Evolutionary conservation across 768 basidiomycete species (phyloP).

Genomic region (Mrakia frigida): DNA sequence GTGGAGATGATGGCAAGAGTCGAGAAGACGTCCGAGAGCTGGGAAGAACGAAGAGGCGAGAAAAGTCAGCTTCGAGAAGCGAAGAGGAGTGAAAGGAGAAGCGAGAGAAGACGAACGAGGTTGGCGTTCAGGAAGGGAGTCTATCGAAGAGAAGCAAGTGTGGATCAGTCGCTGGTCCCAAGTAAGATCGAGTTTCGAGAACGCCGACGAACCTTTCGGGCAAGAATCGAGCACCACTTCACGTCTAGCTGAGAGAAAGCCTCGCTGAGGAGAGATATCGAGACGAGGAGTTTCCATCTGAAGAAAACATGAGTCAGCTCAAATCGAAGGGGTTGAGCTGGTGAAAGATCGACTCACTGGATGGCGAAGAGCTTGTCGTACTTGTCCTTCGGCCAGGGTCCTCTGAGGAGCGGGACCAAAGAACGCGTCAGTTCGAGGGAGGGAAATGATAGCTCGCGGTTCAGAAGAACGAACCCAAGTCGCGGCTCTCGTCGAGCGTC

Average conservation of each 20-base stretch:
- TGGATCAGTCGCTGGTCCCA: too few species aligned
- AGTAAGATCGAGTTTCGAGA: neutral
- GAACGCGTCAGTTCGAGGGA: constrained; percentile 33
- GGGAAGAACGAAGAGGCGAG: neutral
- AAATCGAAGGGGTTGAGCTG: constrained; percentile 2
- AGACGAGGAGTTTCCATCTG: constrained; percentile 38
- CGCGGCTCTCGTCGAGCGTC: constrained; percentile 40
- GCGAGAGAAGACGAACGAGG: constrained; percentile 45
- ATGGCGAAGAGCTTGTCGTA: constrained; percentile 49
- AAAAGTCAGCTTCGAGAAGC: neutral
- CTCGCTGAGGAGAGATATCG: constrained; percentile 44
- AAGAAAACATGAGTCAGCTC: neutral
- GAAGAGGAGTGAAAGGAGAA: constrained; percentile 34
- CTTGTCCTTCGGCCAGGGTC: constrained; percentile 53
- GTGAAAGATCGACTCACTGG: constrained; percentile 48
- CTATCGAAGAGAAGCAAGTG: constrained; percentile 19
- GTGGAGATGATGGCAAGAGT: constrained; percentile 50
- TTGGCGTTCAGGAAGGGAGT: constrained; percentile 56
- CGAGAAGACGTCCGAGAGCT: constrained; percentile 51
- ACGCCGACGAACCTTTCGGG: constrained; percentile 38
- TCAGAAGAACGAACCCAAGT: constrained; percentile 30
- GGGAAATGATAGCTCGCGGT: neutral
- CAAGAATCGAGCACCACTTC: constrained; percentile 47
- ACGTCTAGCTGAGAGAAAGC: constrained; percentile 50
- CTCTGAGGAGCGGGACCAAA: constrained; percentile 48